A percentile compares a stretch with the other conserved stretches of the same genome.
Conservation (phyloP, 2,329 filamentous ascomycete species). For the Zymoseptoria pseudotritici region DNA sequence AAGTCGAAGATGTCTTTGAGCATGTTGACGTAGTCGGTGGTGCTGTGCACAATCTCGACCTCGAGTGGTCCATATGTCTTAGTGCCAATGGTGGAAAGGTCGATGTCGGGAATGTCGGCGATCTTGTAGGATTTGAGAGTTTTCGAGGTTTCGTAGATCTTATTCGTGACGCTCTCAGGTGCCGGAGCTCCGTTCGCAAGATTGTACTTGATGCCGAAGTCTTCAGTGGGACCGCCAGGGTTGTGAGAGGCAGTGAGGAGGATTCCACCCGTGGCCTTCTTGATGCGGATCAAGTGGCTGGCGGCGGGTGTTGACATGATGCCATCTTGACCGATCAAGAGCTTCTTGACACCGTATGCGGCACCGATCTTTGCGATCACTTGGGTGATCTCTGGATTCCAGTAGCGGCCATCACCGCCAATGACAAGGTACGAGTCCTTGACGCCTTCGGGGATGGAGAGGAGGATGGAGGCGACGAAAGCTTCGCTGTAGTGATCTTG, state of each 20-base stretch:
- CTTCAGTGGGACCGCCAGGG: slow-evolving; percentile 90
- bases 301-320: slow-evolving; percentile 95
- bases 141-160: slow-evolving; percentile 92
- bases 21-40: slow-evolving; percentile 85
- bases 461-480: slow-evolving; percentile 87
- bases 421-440: slow-evolving; percentile 88
- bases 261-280: slow-evolving; percentile 92
- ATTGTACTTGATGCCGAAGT: slow-evolving; percentile 99
- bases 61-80: slow-evolving; percentile 79
- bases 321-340: slow-evolving; percentile 89
- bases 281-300: slow-evolving; percentile 90
- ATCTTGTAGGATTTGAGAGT: slow-evolving; percentile 87
- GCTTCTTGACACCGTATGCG: slow-evolving; percentile 98
- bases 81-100: slow-evolving; percentile 74
- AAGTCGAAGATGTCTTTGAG: slow-evolving; percentile 99
- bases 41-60: slow-evolving; percentile 92
- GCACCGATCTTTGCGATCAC: slow-evolving; percentile 95
- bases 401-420: slow-evolving; percentile 93
- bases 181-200: slow-evolving; percentile 91
- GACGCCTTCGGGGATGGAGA: slow-evolving; percentile 91
- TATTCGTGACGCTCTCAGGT: slow-evolving; percentile 94
- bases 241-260: slow-evolving; percentile 97
- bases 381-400: slow-evolving; percentile 94
- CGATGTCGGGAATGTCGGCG: slow-evolving; percentile 75
- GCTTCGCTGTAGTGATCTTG: slow-evolving; percentile 91